Conservation (phyloP, 768 basidiomycete genomes). For the Naganishia antarctica region DNA sequence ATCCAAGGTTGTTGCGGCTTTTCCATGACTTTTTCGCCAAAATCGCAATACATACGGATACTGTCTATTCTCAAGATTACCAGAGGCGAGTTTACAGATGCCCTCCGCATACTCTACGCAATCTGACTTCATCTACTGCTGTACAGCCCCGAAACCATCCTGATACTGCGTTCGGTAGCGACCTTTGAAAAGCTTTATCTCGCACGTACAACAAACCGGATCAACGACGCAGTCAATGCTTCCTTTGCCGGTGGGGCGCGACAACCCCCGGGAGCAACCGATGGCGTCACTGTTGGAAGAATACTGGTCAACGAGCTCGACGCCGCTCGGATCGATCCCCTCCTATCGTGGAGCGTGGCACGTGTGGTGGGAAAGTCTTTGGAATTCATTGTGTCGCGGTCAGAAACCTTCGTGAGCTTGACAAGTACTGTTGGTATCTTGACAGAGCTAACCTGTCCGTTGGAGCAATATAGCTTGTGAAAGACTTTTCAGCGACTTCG, state of each 20-base stretch:
- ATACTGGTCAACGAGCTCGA: constrained; percentile 85
- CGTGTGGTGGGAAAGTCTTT: constrained; percentile 65
- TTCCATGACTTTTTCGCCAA: constrained; percentile 97
- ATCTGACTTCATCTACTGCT: too few relatives aligned
- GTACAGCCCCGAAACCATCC: constrained; percentile 90
- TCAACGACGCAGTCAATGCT: constrained; percentile 75
- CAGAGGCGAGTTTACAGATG: constrained; percentile 63
- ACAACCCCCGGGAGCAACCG: constrained; percentile 65
- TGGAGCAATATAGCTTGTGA: constrained; percentile 55
- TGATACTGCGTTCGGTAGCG: constrained; percentile 75
- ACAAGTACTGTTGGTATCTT: not conserved
- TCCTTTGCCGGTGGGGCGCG: constrained; percentile 69
- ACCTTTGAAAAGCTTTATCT: constrained; percentile 85
- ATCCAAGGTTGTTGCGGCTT: constrained; percentile 77
- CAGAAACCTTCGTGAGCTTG: constrained; percentile 64
- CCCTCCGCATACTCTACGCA: not conserved
- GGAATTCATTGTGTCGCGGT: constrained; percentile 62
- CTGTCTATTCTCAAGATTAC: constrained; percentile 71
- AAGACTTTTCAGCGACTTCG: constrained; percentile 71
- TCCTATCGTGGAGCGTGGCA: constrained; percentile 73
- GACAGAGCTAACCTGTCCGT: not conserved
- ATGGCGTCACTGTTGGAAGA: constrained; percentile 72
- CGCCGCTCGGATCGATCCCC: constrained; percentile 83
- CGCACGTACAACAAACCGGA: constrained; percentile 70
- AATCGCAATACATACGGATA: constrained; percentile 92